Percentiles rank a stretch among this genome's conserved stretches.
Conservation (phyloP, 805 yeast genomes). For the Kuraishia ogatae region DNA sequence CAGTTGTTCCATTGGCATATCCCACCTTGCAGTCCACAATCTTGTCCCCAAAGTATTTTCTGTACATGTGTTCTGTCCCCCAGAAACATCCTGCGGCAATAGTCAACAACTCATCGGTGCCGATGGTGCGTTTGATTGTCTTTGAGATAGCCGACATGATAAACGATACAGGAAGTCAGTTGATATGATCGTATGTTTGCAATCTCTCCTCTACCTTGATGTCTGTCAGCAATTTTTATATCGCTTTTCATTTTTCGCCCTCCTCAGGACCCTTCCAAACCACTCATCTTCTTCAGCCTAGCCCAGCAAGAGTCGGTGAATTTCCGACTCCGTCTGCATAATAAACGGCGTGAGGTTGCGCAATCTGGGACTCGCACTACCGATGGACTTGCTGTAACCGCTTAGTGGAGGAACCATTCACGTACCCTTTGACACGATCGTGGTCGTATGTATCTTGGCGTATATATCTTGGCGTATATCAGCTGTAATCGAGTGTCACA, state of each 20-base stretch:
- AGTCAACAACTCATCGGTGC: conserved; percentile 45
- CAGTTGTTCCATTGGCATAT: conserved; percentile 67
- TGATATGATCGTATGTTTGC: too few species aligned
- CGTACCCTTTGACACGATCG: not conserved
- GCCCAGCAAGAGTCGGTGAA: not conserved
- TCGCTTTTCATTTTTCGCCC: too few species aligned
- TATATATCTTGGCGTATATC: not conserved
- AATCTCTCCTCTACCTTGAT: too few species aligned
- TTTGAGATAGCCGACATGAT: not conserved
- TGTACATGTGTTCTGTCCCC: conserved; percentile 83
- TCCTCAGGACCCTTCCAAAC: too few species aligned
- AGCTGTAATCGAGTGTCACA: not conserved
- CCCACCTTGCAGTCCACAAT: conserved; percentile 79
- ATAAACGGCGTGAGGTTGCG: not conserved
- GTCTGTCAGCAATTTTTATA: too few species aligned
- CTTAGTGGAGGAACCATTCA: too few species aligned
- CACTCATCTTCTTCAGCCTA: not conserved
- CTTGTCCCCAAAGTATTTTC: conserved; percentile 59
- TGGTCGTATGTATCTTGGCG: not conserved
- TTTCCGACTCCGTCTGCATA: not conserved
- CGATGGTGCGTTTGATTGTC: not conserved
- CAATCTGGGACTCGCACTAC: not conserved
- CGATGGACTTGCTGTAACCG: too few species aligned
- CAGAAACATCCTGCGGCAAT: conserved; percentile 68
- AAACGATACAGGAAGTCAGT: not conserved